Evolutionary conservation across 108 stramenopile genomes (phyloP), one percentile per base, ranked within the genome.

Genomic region (Nitzschia putrida): DNA sequence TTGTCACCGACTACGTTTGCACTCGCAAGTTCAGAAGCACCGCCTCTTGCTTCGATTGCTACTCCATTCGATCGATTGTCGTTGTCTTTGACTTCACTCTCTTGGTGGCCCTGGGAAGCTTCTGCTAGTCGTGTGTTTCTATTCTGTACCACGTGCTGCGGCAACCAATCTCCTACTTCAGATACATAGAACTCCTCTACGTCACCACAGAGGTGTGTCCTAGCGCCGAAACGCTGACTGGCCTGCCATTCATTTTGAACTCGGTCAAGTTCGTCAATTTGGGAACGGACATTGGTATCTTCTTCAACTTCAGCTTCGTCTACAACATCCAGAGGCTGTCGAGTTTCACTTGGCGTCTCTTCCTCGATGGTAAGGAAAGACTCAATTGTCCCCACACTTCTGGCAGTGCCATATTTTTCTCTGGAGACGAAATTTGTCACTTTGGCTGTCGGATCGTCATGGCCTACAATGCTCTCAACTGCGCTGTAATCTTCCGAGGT

Each of bases 361-460:
- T 20, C 11, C 6, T 45, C 68, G 1, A 41, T 18, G 6, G 74
- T 76, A 25, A 69, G 18, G 25, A 76, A 69, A 42, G 74, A 76
- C 14, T 29, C 64, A 43, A 77, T 64, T 40, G 69, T 64, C n/a
- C 49, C 69, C 37, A 66, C 18, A 34, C 38, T 66, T 51, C 16
- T 52, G 9, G 11, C 21, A 16, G 50, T 23, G 9, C 8, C 3
- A 44, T 50, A 16, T 29, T 13, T 20, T 20, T 39, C 37, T 20
- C 8, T 18, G 13, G 45, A 9, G 1, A 29, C 34, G 23, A 54
- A 21, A 7, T 54, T 66, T 20, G 51, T 37, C 66, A 66, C 37
- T 11, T 39, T 51, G 16, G 56, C 69, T 0, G 74, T 76, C 18
- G 74, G 61, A 69, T 76, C 74, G 54, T 76, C 74, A 55, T 76